Evolutionary conservation across 176 grass and related monocot genomes (phyloP), one percentile per base, ranked within the genome.

Genomic region (Alloteropsis semialata): DNA sequence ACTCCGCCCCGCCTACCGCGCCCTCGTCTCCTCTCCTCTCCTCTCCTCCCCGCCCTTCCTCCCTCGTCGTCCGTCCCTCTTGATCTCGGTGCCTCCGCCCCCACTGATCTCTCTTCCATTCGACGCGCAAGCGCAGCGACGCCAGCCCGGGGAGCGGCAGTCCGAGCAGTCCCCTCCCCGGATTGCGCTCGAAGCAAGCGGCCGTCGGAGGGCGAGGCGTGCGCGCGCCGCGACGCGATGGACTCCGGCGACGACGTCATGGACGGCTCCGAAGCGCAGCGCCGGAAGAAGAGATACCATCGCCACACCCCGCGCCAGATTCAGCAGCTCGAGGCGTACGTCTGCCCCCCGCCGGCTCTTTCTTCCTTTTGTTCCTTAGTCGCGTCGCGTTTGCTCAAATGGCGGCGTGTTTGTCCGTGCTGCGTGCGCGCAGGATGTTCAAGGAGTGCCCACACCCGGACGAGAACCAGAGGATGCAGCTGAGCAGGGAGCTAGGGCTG

Each of bases 361-460:
- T 33, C 24, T 54, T 17, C 44, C 8, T 21, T 59, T 6, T 34
- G n/a, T 25, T 1, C 10, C 0, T 13, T 39, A 10, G 8, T 14
- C 62, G 8, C 0, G n/a, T n/a, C n/a, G n/a, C n/a, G n/a, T 34
- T 72, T 73, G 53, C 34, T 66, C 49, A 6, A 46, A 67, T 76
- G 28, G 29, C 37, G 36, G 25, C n/a, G 14, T 69, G 76, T 24
- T 33, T 46, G 70, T 1, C 51, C n/a, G 50, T 10, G 57, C 8
- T 17, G 59, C 6, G 21, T 0, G 76, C 13, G 6, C 10, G 58
- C 78, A 97, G 95, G 86, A 87, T 94, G 92, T 97, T 97, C 87
- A 97, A 97, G 88, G 88, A 92, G 79, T 97, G 90, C 70, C 95
- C 95, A n/a, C 95, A 97, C 83, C 95, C 95, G 48, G 95, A 97